Conservation (phyloP, 768 basidiomycete species). For the Psilocybe sp. region DNA sequence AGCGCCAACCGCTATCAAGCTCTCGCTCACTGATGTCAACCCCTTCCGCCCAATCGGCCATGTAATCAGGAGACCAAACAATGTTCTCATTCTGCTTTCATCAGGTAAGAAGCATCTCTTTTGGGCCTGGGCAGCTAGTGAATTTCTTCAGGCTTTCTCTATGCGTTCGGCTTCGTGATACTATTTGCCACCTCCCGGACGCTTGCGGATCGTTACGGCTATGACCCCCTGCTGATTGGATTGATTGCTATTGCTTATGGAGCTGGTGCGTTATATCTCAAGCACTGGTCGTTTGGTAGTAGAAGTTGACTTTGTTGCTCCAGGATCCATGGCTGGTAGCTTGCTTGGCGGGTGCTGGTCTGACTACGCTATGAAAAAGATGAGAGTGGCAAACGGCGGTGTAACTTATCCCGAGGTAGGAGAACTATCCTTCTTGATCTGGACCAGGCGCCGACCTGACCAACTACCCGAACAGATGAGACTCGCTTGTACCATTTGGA, state of each 20-base stretch:
- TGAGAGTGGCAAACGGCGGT: constrained; percentile 34
- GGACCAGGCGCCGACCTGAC: neutral
- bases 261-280: constrained; percentile 38
- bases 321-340: constrained; percentile 40
- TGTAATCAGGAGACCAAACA: constrained; percentile 63
- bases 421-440: constrained; percentile 7
- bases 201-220: constrained; percentile 59
- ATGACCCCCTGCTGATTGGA: constrained; percentile 69
- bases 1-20: constrained; percentile 32
- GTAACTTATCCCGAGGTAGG: constrained; percentile 65
- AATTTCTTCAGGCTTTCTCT: constrained; percentile 52
- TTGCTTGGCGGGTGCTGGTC: constrained; percentile 45
- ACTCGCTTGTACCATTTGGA: constrained; percentile 56
- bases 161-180: constrained; percentile 68
- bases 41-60: constrained; percentile 60
- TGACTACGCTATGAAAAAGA: constrained; percentile 34
- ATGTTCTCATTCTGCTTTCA: constrained; percentile 59
- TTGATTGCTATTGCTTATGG: constrained; percentile 77
- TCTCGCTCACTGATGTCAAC: constrained; percentile 72
- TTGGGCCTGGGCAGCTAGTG: neutral
- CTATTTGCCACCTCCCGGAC: constrained; percentile 76
- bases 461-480: constrained; percentile 54
- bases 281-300: neutral
- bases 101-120: constrained; percentile 46
- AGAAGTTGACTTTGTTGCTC: neutral